Percentiles rank a stretch among this genome's conserved stretches.
phyloP scores from a whole-genome alignment of 2,329 filamentous ascomycete genomes.

The Epichloe brachyelytri region DNA sequence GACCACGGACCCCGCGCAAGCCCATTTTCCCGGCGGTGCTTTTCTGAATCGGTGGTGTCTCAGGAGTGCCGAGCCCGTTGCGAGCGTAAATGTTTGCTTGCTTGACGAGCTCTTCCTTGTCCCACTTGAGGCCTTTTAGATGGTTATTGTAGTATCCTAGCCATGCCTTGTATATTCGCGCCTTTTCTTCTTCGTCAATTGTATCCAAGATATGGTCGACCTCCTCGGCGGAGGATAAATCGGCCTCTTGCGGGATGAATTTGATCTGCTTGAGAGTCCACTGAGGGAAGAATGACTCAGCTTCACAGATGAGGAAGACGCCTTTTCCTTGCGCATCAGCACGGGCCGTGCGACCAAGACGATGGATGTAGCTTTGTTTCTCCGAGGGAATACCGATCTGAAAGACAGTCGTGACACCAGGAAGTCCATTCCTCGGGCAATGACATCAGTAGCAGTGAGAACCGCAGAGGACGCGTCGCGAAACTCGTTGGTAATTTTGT shows the following conservation, averaged over 20 bases:
- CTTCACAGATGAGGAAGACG: slow-evolving; percentile 41
- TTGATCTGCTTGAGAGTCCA: slow-evolving; percentile 40
- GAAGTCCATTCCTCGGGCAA: slow-evolving; percentile 62
- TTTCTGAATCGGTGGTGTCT: slow-evolving; percentile 34
- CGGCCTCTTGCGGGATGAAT: slow-evolving; percentile 32
- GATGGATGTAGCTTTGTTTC: slow-evolving; percentile 54
- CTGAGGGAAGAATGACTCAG: slow-evolving; percentile 37
- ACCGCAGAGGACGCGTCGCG: slow-evolving; percentile 40
- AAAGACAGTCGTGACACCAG: slow-evolving; percentile 53
- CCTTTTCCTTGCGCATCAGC: slow-evolving; percentile 52
- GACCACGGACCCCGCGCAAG: slow-evolving; percentile 35
- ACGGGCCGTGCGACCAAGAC: slow-evolving; percentile 53
- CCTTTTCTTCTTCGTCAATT: slow-evolving; percentile 32
- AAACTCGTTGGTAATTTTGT: slow-evolving; percentile 48
- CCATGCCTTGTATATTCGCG: slow-evolving; percentile 43
- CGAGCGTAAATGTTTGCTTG: slow-evolving; percentile 38
- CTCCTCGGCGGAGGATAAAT: slow-evolving; percentile 28
- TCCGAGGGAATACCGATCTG: slow-evolving; percentile 47
- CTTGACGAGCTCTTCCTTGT: slow-evolving; percentile 31
- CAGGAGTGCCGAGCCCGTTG: slow-evolving; percentile 32
- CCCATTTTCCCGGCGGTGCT: slow-evolving; percentile 44
- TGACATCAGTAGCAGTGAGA: slow-evolving; percentile 57
- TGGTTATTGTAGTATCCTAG: slow-evolving; percentile 42
- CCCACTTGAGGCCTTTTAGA: slow-evolving; percentile 31
- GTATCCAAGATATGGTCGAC: slow-evolving; percentile 25